phyloP scores from a whole-genome alignment of 2,329 filamentous ascomycete genomes.

The Corynespora cassiicola region DNA sequence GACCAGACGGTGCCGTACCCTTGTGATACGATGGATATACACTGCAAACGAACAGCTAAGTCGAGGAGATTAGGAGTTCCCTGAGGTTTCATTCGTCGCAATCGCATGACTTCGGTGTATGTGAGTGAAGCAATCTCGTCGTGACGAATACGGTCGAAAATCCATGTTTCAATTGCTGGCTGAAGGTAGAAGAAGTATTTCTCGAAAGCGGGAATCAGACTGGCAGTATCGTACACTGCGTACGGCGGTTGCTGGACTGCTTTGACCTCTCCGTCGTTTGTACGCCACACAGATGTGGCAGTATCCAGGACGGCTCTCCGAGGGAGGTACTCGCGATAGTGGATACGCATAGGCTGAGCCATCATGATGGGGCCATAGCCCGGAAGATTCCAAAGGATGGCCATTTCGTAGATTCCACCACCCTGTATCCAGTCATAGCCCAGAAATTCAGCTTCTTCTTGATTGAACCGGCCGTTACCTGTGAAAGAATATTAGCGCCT shows the following conservation, averaged over 20 bases:
- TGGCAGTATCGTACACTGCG: slow-evolving; percentile 40
- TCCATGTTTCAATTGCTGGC: slow-evolving; percentile 38
- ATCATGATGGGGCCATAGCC: slow-evolving; percentile 37
- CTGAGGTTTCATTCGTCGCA: slow-evolving; percentile 26
- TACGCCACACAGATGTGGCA: slow-evolving; percentile 37
- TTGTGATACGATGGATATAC: slow-evolving; percentile 43
- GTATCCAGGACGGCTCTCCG: slow-evolving; percentile 34
- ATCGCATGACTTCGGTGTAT: slow-evolving; percentile 39
- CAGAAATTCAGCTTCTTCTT: slow-evolving; percentile 40
- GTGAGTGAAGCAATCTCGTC: slow-evolving; percentile 38
- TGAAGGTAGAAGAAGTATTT: slow-evolving; percentile 34
- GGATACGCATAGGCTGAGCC: slow-evolving; percentile 29
- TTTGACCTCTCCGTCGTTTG: slow-evolving; percentile 32
- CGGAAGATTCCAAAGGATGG: slow-evolving; percentile 43
- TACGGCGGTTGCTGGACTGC: slow-evolving; percentile 40
- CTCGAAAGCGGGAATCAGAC: slow-evolving; percentile 32
- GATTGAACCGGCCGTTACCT: slow-evolving; percentile 45
- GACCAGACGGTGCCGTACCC: slow-evolving; percentile 44
- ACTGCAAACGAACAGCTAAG: slow-evolving; percentile 40
- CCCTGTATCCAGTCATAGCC: slow-evolving; percentile 36
- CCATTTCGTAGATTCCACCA: slow-evolving; percentile 34
- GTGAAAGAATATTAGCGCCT: slow-evolving; percentile 5
- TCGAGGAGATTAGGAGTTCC: slow-evolving; percentile 26
- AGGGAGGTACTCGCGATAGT: slow-evolving; percentile 35
- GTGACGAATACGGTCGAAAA: slow-evolving; percentile 33